phyloP scores from a whole-genome alignment of 225 moss, liverwort and hornwort species.

The Marchantia polymorpha region DNA sequence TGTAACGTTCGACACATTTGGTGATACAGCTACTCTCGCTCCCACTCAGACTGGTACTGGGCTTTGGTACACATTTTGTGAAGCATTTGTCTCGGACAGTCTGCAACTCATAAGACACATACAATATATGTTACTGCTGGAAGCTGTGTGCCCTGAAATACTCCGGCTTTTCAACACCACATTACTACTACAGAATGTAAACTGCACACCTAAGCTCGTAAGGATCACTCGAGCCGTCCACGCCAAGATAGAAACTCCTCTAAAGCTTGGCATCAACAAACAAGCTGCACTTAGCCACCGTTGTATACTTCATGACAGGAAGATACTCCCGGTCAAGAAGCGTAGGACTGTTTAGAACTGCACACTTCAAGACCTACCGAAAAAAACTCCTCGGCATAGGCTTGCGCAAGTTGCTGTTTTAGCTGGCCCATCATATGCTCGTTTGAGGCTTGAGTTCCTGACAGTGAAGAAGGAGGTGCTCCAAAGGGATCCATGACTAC shows the following conservation, averaged over 20 bases:
- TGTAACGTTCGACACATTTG: constrained; percentile 97
- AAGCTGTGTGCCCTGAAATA: too few relatives aligned
- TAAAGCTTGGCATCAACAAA: too few relatives aligned
- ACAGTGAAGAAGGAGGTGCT: constrained; percentile 43
- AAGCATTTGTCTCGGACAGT: constrained; percentile 97
- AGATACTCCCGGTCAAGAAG: not conserved
- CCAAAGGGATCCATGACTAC: constrained; percentile 53
- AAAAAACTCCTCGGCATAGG: constrained; percentile 97
- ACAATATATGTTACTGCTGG: too few relatives aligned
- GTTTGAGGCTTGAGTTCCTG: constrained; percentile 56
- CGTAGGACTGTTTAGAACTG: not conserved
- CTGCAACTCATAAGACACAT: constrained; percentile 40
- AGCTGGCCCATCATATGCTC: constrained; percentile 86
- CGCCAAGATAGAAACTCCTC: too few relatives aligned
- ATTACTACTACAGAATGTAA: too few relatives aligned
- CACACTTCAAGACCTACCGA: constrained; percentile 43
- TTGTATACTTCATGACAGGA: too few relatives aligned
- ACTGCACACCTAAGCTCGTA: too few relatives aligned
- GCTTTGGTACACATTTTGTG: constrained; percentile 81
- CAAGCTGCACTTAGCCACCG: too few relatives aligned
- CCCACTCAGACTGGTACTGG: constrained; percentile 81
- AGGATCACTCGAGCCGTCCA: too few relatives aligned
- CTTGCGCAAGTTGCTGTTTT: constrained; percentile 94
- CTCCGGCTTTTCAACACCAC: too few relatives aligned
- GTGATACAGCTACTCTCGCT: constrained; percentile 95